phyloP scores from a whole-genome alignment of 176 grass and related monocot species.

The Bonia amplexicaulis region DNA sequence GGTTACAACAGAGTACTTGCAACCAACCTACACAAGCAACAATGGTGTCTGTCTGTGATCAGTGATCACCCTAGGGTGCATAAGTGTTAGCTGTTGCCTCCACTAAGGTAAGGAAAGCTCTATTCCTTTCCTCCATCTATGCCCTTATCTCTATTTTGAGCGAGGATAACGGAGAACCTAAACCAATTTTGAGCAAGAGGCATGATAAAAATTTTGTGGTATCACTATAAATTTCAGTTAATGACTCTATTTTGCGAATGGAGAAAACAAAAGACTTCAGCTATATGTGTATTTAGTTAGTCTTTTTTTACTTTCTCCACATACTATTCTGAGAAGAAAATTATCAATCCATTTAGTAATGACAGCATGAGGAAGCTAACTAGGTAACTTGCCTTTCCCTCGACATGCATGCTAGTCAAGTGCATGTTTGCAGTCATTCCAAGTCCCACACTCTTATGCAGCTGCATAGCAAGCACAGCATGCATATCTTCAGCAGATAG shows the following conservation, averaged over 20 bases:
- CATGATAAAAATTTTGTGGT: background rate
- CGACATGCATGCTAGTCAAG: constrained; percentile 92
- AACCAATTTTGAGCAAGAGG: constrained; percentile 9
- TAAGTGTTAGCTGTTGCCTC: background rate
- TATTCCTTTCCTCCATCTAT: constrained; percentile 3
- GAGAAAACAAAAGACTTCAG: background rate
- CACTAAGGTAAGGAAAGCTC: background rate
- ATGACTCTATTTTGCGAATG: background rate
- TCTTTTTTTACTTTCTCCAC: background rate
- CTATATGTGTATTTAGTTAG: background rate
- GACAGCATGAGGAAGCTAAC: background rate
- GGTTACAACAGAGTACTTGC: background rate
- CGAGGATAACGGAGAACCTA: constrained; percentile 2
- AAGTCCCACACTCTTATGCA: constrained; percentile 69
- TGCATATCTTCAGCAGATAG: constrained; percentile 91
- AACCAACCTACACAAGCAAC: constrained; percentile 22
- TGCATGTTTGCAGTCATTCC: constrained; percentile 93
- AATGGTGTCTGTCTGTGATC: background rate
- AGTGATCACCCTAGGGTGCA: background rate
- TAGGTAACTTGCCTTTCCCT: constrained; percentile 77
- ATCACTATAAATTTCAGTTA: background rate
- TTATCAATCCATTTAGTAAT: background rate
- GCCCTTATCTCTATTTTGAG: background rate
- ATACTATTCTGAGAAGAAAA: background rate
- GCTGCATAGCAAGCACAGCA: constrained; percentile 74